These are phyloP conservation scores for Phylloporus arenicola DNA, from an alignment of 768 basidiomycete genomes.

Conservation along the genomic window DNA sequence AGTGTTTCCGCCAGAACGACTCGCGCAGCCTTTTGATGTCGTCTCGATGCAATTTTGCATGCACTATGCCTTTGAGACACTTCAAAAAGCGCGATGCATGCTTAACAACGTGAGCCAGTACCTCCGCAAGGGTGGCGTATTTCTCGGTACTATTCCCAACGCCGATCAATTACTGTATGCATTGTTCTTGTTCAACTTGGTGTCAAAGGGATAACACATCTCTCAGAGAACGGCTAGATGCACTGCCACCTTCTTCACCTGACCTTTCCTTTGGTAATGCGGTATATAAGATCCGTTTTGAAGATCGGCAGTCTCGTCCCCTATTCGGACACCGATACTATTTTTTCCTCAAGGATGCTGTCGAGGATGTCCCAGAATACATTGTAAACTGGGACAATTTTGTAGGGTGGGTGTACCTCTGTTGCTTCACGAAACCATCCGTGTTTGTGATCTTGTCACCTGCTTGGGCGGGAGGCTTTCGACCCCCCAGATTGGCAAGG, in stretches of 20 bases:
- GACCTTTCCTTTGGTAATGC: conserved; percentile 85
- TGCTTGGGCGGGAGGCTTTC: neutral
- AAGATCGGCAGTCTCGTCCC: conserved; percentile 55
- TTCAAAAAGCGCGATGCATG: conserved; percentile 84
- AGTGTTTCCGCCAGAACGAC: conserved; percentile 56
- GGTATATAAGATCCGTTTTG: conserved; percentile 86
- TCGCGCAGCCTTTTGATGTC: conserved; percentile 78
- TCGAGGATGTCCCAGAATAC: conserved; percentile 96
- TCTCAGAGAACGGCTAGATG: conserved; percentile 64
- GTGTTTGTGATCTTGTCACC: neutral
- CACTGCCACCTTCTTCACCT: conserved; percentile 55
- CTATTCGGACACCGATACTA: conserved; percentile 88
- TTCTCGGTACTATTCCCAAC: conserved; percentile 96
- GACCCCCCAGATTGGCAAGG: neutral
- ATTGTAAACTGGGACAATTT: conserved; percentile 96
- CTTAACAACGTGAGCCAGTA: conserved; percentile 80
- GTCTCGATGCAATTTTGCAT: conserved; percentile 99
- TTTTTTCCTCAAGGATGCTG: conserved; percentile 92
- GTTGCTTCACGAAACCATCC: neutral
- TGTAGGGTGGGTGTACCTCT: conserved; percentile 51
- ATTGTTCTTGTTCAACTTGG: conserved; percentile 2
- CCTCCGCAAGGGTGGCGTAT: conserved; percentile 81
- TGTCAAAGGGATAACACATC: conserved; percentile 12
- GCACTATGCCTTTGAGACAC: conserved; percentile 98
- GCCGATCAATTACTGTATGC: conserved; percentile 77